These are phyloP conservation scores for Haberlea rhodopensis DNA, from an alignment of 257 asterid genomes.

Conservation along the genomic window DNA sequence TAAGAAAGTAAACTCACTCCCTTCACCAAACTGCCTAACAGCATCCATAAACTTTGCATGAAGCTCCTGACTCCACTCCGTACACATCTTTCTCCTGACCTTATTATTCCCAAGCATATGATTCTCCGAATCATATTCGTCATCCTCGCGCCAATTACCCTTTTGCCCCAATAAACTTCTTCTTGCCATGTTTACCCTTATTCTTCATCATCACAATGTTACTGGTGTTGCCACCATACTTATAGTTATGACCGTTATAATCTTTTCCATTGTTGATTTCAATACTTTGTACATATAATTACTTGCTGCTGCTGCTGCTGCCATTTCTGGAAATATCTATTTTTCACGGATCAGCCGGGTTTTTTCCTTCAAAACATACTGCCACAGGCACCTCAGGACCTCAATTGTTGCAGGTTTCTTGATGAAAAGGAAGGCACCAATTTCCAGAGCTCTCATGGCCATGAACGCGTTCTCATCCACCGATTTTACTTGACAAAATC, in stretches of 20 bases:
- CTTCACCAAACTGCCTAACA: constrained; percentile 47
- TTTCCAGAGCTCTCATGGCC: constrained; percentile 32
- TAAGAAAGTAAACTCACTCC: constrained; percentile 37
- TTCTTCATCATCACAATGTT: constrained; percentile 13
- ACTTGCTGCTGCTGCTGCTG: neutral
- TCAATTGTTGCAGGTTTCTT: too few relatives aligned
- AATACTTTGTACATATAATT: constrained; percentile 12
- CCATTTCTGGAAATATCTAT: neutral
- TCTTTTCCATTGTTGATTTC: too few relatives aligned
- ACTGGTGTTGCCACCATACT: neutral
- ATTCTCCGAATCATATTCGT: too few relatives aligned
- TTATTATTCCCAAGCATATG: too few relatives aligned
- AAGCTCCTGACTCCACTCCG: too few relatives aligned
- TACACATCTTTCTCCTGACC: too few relatives aligned
- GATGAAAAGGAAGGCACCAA: constrained; percentile 40
- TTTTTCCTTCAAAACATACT: too few relatives aligned
- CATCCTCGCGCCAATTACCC: neutral
- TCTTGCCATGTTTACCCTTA: constrained; percentile 19
- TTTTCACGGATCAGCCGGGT: constrained; percentile 9
- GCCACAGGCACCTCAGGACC: too few relatives aligned
- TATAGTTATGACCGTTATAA: too few relatives aligned
- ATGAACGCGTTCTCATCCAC: constrained; percentile 25
- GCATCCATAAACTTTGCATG: too few relatives aligned
- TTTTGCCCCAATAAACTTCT: neutral
- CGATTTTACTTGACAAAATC: constrained; percentile 28